A percentile compares a stretch with the other conserved stretches of the same genome.
Conservation (phyloP, 129 eudicot species). For the Lactuca saligna region DNA sequence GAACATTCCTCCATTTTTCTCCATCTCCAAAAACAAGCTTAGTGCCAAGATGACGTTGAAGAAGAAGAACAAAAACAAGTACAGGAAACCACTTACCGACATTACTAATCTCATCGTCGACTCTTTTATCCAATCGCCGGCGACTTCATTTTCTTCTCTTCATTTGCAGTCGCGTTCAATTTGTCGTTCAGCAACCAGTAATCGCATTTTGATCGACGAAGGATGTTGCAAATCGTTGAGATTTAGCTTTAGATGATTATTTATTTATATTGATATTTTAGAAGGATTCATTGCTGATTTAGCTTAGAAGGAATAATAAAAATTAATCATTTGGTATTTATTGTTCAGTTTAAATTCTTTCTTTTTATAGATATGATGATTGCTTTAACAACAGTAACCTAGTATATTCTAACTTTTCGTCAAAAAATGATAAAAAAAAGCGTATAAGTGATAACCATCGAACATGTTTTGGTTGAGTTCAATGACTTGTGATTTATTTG, state of each 20-base stretch:
- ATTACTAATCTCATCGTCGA: constrained; percentile 22
- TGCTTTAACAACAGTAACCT: neutral
- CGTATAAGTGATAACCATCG: no score
- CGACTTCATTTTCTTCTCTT: neutral
- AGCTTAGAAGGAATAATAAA: neutral
- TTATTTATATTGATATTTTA: no score
- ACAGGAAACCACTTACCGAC: constrained; percentile 22
- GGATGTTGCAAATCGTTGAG: constrained; percentile 8
- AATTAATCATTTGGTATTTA: neutral
- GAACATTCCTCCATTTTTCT: constrained; percentile 23
- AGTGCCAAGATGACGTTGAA: constrained; percentile 2
- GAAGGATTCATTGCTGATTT: neutral
- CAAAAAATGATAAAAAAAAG: no score
- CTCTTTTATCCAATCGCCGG: neutral
- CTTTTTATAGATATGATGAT: no score
- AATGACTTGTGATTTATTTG: no score
- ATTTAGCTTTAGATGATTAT: constrained; percentile 17
- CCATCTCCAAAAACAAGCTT: constrained; percentile 16
- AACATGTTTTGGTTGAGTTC: no score
- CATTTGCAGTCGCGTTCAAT: neutral
- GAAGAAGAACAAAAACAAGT: constrained; percentile 13
- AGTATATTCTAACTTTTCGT: no score
- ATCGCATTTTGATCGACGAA: neutral
- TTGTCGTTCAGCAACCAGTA: neutral
- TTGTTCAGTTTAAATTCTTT: neutral